Evolutionary conservation across 768 basidiomycete species (phyloP).

Genomic region (Termitomyces eurrhizus): DNA sequence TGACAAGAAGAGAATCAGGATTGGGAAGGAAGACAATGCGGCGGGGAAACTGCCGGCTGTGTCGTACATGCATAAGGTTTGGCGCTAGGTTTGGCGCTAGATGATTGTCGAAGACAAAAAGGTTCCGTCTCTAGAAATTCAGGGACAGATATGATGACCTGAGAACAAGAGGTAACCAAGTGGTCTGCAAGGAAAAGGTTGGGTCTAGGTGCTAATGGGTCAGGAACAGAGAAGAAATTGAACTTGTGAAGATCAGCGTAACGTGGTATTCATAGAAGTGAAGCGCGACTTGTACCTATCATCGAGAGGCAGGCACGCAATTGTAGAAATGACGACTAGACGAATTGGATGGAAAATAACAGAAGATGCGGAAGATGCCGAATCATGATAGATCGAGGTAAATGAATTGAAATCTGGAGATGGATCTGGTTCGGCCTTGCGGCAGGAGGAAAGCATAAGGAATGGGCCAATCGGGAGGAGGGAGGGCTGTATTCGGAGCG

Average conservation of each 20-base stretch:
- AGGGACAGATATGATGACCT: background rate
- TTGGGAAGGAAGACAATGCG: conserved; percentile 3
- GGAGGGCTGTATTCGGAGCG: conserved; percentile 41
- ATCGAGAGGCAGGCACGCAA: conserved; percentile 12
- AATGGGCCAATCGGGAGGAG: conserved; percentile 45
- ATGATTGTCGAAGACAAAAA: background rate
- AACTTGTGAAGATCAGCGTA: conserved; percentile 17
- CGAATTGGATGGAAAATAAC: conserved; percentile 8
- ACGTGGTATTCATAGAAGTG: conserved; percentile 1
- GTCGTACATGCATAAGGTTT: background rate
- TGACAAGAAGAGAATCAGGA: background rate
- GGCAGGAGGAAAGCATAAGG: conserved; percentile 38
- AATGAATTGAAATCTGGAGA: conserved; percentile 22
- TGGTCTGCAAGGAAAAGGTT: background rate
- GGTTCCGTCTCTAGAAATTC: background rate
- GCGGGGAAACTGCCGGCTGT: background rate
- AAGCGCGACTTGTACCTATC: conserved; percentile 16
- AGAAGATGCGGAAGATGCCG: conserved; percentile 15
- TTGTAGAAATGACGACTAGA: background rate
- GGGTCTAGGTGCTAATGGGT: background rate
- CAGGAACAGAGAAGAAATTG: conserved; percentile 10
- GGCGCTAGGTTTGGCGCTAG: background rate
- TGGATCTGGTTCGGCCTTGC: conserved; percentile 46
- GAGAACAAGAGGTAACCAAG: background rate
- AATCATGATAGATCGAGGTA: conserved; percentile 18